Base-by-base conservation (phyloP, 2,329 filamentous ascomycete species). In the Thyridium curvatum region DNA sequence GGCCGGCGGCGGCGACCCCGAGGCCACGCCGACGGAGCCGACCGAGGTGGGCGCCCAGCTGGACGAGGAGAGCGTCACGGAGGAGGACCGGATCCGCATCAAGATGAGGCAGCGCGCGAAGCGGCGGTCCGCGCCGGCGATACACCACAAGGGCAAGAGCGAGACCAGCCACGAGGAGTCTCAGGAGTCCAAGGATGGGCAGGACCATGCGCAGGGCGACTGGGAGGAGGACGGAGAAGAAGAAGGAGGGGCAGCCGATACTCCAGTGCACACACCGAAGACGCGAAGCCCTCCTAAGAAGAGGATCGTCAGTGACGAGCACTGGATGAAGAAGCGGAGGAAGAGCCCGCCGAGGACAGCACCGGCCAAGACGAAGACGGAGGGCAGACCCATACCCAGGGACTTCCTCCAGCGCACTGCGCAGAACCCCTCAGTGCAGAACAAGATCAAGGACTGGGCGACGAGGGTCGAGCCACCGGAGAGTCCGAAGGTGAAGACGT, bases 251-350 rank as follows among this genome's bases (percentile, higher is more conserved):
- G n/a, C n/a, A n/a, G n/a, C n/a, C 33, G 36, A 43, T 17, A 37
- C 40, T 34, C 41, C 47, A 34, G 41, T 47, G 33, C 42, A 43
- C 10, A 41, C 50, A 40, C 43, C 67, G 55, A 55, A 66, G 62
- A 50, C 71, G 62, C 55, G 79, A 38, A 60, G 70, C 36, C 78
- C 86, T 34, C 91, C 91, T 13, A 89, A 87, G 64, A 96, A 94
- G 71, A 79, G 90, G 46, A 87, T 97, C 39, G 79, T 96, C 44
- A 96, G 90, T 58, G 91, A 97, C 64, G 84, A 86, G 39, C 86
- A 95, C 63, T 97, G 91, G 86, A 79, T 79, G 62, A 82, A 79
- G 54, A 51, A 53, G 43, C 60, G 63, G 58, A 75, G 69, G 42
- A 73, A 70, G 43, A 71, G 57, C 12, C 60, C 65, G 3, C 63